Conservation (phyloP, 2,329 filamentous ascomycete species). For the Incumbomyces lentus region DNA sequence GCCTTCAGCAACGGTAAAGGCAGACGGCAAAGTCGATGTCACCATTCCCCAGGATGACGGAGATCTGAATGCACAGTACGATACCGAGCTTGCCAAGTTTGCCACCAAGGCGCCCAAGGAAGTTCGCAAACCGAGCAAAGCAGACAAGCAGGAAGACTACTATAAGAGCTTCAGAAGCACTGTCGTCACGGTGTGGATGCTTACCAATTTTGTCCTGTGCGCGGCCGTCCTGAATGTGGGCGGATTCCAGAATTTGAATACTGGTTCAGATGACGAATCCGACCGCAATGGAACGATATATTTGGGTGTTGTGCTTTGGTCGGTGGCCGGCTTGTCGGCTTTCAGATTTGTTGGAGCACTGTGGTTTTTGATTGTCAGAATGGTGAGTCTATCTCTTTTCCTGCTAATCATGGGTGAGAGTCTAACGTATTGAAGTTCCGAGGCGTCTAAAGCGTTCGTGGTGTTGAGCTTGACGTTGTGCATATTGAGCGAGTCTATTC, state of each 20-base stretch:
- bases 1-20: constrained; percentile 77
- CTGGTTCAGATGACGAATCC: constrained; percentile 31
- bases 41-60: constrained; percentile 77
- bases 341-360: constrained; percentile 81
- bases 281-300: constrained; percentile 61
- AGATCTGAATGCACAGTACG: constrained; percentile 91
- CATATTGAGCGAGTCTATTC: no score
- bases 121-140: constrained; percentile 37
- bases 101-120: constrained; percentile 63
- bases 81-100: constrained; percentile 69
- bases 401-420: not conserved
- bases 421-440: constrained; percentile 38
- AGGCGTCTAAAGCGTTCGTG: constrained; percentile 28
- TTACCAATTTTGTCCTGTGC: constrained; percentile 80
- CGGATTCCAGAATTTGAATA: constrained; percentile 59
- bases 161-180: constrained; percentile 91
- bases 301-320: constrained; percentile 79
- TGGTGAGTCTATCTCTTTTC: constrained; percentile 52
- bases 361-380: constrained; percentile 83
- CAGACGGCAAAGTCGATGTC: constrained; percentile 90
- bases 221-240: constrained; percentile 80
- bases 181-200: constrained; percentile 92
- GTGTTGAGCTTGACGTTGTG: not conserved
- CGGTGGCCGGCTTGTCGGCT: constrained; percentile 68
- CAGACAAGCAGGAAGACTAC: constrained; percentile 90